Evolutionary conservation across 306 rosid species (phyloP), one percentile per base, ranked within the genome.

Genomic region (Trifolium repens): DNA sequence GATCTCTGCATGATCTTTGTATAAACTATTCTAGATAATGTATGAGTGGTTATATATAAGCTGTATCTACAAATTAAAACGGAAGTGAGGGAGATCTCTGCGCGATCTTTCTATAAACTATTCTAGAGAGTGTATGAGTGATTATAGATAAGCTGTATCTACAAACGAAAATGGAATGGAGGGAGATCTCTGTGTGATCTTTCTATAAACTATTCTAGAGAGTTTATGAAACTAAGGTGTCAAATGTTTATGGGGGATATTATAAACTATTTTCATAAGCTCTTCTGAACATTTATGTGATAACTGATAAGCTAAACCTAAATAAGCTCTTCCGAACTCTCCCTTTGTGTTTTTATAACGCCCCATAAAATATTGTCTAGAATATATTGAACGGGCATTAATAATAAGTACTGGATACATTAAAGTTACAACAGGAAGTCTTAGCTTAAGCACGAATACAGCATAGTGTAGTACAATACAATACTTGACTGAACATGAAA

Each of bases 211-310:
- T 65, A 63, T 34, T 17, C 6, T 65, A 12, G 43, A 32, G 44
- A 39, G 50, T 19, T 40, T 39, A 16, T 64, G n/a, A 64, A 64
- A 64, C 8, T 10, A 37, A 64, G 14, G 8, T 39, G 19, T 58
- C 17, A 64, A 15, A 19, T 12, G 10, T 32, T 30, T 27, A 30
- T 27, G 43, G 42, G 39, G 39, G 24, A 17, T 40, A 1, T 40
- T 22, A n/a, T 62, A 9, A 39, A 65, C n/a, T 39, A 10, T 65
- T 65, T 37, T 35, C 30, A 8, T 37, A 17, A 65, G 50, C 50
- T 4, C 32, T 65, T 65, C 70, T 15, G 9, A 35, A 65, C 52
- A 65, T 11, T 17, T 65, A 4, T 65, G 49, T 65, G 32, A 65
- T 37, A 65, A 10, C n/a, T 0, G 30, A 27, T 27, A 27, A 27